phyloP scores from a whole-genome alignment of 495 filamentous ascomycete species.

The Aspergillus sparsus region DNA sequence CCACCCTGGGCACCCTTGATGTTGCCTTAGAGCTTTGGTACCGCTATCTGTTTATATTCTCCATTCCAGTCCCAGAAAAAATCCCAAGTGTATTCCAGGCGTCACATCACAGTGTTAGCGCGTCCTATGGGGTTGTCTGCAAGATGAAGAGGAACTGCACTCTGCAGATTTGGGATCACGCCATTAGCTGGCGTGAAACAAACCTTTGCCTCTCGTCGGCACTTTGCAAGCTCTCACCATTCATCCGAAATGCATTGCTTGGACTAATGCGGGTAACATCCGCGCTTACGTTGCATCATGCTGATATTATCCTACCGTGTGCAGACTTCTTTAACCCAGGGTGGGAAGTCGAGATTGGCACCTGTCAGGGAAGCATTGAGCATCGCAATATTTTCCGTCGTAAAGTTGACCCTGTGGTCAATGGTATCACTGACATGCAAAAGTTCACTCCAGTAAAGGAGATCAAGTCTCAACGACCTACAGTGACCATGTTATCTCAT shows the following conservation, averaged over 20 bases:
- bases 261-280: slow-evolving; percentile 61
- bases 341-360: slow-evolving; percentile 68
- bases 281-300: slow-evolving; percentile 61
- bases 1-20: slow-evolving; percentile 58
- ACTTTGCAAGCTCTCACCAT: slow-evolving; percentile 58
- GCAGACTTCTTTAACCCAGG: slow-evolving; percentile 68
- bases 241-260: slow-evolving; percentile 57
- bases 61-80: slow-evolving; percentile 62
- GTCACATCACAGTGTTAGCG: slow-evolving; percentile 65
- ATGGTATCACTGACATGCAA: slow-evolving; percentile 67
- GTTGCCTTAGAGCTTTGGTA: slow-evolving; percentile 62
- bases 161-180: slow-evolving; percentile 69
- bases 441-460: slow-evolving; percentile 61
- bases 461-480: slow-evolving; percentile 57
- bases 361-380: slow-evolving; percentile 55
- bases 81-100: slow-evolving; percentile 68
- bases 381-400: slow-evolving; percentile 61
- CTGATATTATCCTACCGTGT: slow-evolving; percentile 65
- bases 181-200: slow-evolving; percentile 65
- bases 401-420: slow-evolving; percentile 69
- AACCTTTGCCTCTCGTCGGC: slow-evolving; percentile 62
- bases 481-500: slow-evolving; percentile 66
- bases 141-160: slow-evolving; percentile 63
- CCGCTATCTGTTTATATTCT: slow-evolving; percentile 69
- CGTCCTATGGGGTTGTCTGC: slow-evolving; percentile 66